Base-by-base conservation (phyloP, 2,329 filamentous ascomycete species). In the Xylariales sp. region DNA sequence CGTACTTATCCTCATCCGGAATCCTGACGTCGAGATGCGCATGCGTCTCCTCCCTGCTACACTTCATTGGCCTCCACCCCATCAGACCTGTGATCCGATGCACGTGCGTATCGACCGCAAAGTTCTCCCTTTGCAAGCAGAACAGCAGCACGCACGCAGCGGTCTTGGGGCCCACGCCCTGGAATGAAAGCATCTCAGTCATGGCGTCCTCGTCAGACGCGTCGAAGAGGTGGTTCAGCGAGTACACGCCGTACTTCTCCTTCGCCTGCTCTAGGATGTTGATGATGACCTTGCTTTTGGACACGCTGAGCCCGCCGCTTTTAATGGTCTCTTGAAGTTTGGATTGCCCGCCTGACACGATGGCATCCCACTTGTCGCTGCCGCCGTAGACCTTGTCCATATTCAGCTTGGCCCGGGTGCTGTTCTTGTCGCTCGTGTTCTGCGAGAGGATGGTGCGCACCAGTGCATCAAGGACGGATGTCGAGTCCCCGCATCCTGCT, bases 241-340 rank as follows among this genome's bases (percentile, higher is more conserved):
- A 69, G 50, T 71, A 73, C 1, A 15, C 32, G 4, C 68, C 69
- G 52, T 70, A 58, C 21, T 52, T 51, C 16, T 50, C 57, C 39
- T 76, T 69, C 27, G 82, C 84, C 54, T 87, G 81, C 35, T 74
- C 65, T 52, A 91, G 65, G 40, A 88, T 82, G 25, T 65, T 62
- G 49, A 89, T 78, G 51, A 91, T 86, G 51, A 82, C 78, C 44
- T 76, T 81, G 54, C 80, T 85, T 62, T 91, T 93, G n/a, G 78
- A 70, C 25, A 76, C 74, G 11, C 80, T 82, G 1, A 91, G 67
- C 0, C 87, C 87, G 21, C 86, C 87, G 18, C 71, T 71, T 57
- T 80, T 79, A 54, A 90, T 89, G 0, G 85, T 78, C 50, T 80
- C 69, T 45, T 69, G 61, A 5, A 74, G 58, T 48, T 60, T 62